A percentile compares a stretch with the other conserved stretches of the same genome.
Evolutionary conservation across 495 filamentous ascomycete genomes (phyloP).

Genomic region (Umbilicaria muhlenbergii): DNA sequence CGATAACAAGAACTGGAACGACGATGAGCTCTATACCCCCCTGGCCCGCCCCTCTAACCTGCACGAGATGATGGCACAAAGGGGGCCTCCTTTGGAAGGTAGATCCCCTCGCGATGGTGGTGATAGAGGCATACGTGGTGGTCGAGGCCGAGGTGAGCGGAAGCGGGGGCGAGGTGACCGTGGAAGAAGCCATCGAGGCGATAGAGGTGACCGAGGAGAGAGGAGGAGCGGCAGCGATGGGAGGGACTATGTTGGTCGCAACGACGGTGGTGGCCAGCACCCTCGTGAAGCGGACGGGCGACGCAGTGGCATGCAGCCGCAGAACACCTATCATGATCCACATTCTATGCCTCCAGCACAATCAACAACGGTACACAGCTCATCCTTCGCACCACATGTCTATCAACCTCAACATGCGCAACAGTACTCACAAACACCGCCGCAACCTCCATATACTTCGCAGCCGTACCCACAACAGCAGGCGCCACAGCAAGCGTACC

Average conservation of each 20-base stretch:
- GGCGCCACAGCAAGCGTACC: conserved; percentile 9
- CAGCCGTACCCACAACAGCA: conserved; percentile 20
- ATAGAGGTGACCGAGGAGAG: conserved; percentile 32
- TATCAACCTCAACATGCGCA: conserved; percentile 12
- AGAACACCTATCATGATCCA: not conserved
- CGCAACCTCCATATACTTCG: conserved; percentile 16
- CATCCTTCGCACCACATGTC: conserved; percentile 10
- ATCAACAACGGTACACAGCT: not conserved
- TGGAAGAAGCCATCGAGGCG: conserved; percentile 20
- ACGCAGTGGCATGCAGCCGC: too few relatives aligned
- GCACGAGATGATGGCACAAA: conserved; percentile 33
- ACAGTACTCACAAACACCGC: conserved; percentile 14
- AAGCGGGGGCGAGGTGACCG: conserved; percentile 32
- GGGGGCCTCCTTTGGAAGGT: conserved; percentile 32
- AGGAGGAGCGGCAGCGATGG: conserved; percentile 25
- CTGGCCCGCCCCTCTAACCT: conserved; percentile 46
- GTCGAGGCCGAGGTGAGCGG: conserved; percentile 20
- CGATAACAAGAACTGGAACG: conserved; percentile 40
- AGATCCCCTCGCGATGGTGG: conserved; percentile 1
- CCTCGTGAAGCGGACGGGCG: conserved; percentile 4
- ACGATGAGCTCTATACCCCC: conserved; percentile 51
- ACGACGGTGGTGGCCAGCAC: conserved; percentile 17
- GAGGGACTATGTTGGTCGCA: conserved; percentile 25
- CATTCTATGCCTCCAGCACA: conserved; percentile 2
- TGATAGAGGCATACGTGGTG: conserved; percentile 23